These are phyloP conservation scores for Pythium sukuiense DNA, from an alignment of 352 stramenopile species.

Conservation along the genomic window DNA sequence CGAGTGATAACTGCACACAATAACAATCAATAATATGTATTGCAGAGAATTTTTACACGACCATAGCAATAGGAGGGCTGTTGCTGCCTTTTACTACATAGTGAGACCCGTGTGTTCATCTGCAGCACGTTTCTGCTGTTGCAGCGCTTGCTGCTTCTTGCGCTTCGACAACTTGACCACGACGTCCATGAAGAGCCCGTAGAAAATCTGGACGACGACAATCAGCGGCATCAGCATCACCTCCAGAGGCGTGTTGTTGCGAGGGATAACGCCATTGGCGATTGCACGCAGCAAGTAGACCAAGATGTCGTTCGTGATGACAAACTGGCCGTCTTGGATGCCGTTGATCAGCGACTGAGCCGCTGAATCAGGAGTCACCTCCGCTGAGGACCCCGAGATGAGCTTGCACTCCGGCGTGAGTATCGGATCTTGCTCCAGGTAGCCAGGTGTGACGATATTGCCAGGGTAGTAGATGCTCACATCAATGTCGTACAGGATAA, in stretches of 20 bases:
- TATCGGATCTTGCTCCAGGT: constrained; percentile 34
- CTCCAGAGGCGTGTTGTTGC: constrained; percentile 40
- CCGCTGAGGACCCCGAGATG: constrained; percentile 40
- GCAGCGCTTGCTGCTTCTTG: background rate
- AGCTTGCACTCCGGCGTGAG: constrained; percentile 41
- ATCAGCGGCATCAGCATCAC: constrained; percentile 32
- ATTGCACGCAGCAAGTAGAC: constrained; percentile 44
- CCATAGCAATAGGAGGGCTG: too few relatives aligned
- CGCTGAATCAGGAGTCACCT: constrained; percentile 30
- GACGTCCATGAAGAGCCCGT: constrained; percentile 43
- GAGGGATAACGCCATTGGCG: constrained; percentile 45
- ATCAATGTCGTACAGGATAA: constrained; percentile 39
- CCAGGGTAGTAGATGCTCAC: constrained; percentile 46
- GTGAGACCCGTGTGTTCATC: constrained; percentile 1
- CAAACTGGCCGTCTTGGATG: constrained; percentile 42
- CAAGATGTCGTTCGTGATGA: constrained; percentile 50
- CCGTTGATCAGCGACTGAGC: constrained; percentile 41
- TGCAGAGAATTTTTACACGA: too few relatives aligned
- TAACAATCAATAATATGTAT: background rate
- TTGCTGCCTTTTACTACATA: too few relatives aligned
- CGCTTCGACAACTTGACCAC: constrained; percentile 22
- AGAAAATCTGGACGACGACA: constrained; percentile 37
- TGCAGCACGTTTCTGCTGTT: background rate
- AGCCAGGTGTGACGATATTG: constrained; percentile 52
- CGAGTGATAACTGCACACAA: too few relatives aligned